Evolutionary conservation across 768 basidiomycete genomes (phyloP), one percentile per base, ranked within the genome.

Genomic region (Suillus ampliporus): DNA sequence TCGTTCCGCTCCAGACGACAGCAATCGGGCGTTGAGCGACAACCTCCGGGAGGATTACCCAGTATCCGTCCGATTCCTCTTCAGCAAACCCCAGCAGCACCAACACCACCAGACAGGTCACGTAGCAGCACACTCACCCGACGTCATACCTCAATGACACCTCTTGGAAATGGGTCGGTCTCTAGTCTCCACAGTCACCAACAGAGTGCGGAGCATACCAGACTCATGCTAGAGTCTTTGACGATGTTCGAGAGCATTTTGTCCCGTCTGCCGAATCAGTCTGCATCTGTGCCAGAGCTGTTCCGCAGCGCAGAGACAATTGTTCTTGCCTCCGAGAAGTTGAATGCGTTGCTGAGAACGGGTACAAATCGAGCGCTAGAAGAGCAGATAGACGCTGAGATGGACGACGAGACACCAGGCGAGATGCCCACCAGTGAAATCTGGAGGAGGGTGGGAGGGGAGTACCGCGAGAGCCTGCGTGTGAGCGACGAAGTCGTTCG

Each of bases 401-500:
- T 94, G 2, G 84, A 84, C 11, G 84, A 82, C 38, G 82, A 79
- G 59, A 65, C 64, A 41, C 66, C 65, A 26, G 65, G 64, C 4
- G 65, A 48, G n/a, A 70, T 66, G 13, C 67, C 64, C 14, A 69
- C 70, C 48, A 71, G 76, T 67, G 77, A 83, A 50, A 76, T 92
- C 34, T 94, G 91, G 92, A 79, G 83, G 59, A 77, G 80, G 52
- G 83, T 93, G 6, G 89, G 89, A 1, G 82, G 82, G 10, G 92
- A 94, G 65, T 90, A 86, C 67, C 77, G 91, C 41, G 92, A 94
- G 58, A 83, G 85, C 57, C 65, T 91, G 66, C 80, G 89, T 68
- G 83, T 86, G 60, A 89, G 89, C 64, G 93, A 94, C 71, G 92
- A 94, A 71, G 78, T 93, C 51, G 88, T 94, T 4, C 79, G 93